Evolutionary conservation across 202 grass and related monocot genomes (phyloP).

Genomic region (Bolboschoenoplectus hybrid): DNA sequence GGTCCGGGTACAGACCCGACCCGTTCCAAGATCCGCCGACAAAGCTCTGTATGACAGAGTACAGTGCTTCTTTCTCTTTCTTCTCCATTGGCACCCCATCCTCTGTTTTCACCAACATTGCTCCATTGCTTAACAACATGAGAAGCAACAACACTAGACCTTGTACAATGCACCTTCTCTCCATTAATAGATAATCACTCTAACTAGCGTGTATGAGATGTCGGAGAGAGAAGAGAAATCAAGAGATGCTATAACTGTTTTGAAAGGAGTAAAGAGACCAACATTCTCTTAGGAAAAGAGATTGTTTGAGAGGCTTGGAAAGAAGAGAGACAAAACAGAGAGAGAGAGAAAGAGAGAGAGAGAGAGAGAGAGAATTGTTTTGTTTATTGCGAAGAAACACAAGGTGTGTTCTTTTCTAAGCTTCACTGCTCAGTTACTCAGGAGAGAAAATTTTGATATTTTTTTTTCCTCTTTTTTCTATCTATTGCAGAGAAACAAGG

Average conservation of each 20-base stretch:
- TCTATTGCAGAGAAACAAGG: not conserved
- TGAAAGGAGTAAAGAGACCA: slow-evolving; percentile 39
- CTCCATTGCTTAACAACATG: not conserved
- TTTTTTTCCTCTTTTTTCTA: not conserved
- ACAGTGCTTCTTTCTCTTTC: slow-evolving; percentile 60
- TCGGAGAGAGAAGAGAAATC: slow-evolving; percentile 30
- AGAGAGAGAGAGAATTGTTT: slow-evolving; percentile 9
- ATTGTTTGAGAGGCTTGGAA: not conserved
- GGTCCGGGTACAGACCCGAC: slow-evolving; percentile 78
- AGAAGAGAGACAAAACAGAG: slow-evolving; percentile 12
- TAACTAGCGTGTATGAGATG: not conserved
- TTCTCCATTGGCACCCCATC: slow-evolving; percentile 67
- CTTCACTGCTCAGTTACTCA: slow-evolving; percentile 5
- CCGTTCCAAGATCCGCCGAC: slow-evolving; percentile 88
- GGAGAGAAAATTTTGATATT: slow-evolving; percentile 22
- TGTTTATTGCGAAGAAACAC: no score
- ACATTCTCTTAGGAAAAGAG: slow-evolving; percentile 40
- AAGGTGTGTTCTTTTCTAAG: slow-evolving; percentile 24
- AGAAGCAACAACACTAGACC: slow-evolving; percentile 24
- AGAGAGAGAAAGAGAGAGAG: not conserved
- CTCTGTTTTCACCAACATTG: slow-evolving; percentile 34
- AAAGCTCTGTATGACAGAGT: slow-evolving; percentile 68
- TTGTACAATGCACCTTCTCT: slow-evolving; percentile 22
- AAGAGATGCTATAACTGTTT: slow-evolving; percentile 29
- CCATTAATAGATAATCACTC: not conserved